phyloP scores from a whole-genome alignment of 2,329 filamentous ascomycete genomes.

The Neonectria ditissima region DNA sequence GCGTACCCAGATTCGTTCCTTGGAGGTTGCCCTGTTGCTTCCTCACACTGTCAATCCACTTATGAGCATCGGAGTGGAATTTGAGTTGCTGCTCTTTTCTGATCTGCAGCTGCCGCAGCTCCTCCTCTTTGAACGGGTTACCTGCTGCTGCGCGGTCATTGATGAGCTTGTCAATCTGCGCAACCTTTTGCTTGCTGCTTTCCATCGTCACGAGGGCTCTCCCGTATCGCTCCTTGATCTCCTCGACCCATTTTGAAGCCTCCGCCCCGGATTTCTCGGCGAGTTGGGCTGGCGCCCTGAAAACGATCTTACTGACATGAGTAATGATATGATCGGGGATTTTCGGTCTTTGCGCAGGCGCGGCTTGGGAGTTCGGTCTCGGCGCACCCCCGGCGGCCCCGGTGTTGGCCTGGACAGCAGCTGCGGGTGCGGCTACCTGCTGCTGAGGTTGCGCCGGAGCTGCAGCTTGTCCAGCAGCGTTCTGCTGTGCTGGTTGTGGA shows the following conservation, averaged over 20 bases:
- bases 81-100: constrained; percentile 60
- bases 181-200: constrained; percentile 54
- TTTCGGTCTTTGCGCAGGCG: constrained; percentile 46
- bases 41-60: constrained; percentile 61
- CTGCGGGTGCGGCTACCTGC: constrained; percentile 16
- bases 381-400: constrained; percentile 28
- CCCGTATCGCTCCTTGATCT: constrained; percentile 60
- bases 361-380: constrained; percentile 39
- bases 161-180: constrained; percentile 56
- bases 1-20: constrained; percentile 41
- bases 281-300: constrained; percentile 57
- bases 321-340: constrained; percentile 59
- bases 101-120: constrained; percentile 58
- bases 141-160: constrained; percentile 58
- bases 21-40: constrained; percentile 57
- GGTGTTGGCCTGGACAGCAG: constrained; percentile 26
- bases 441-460: constrained; percentile 41
- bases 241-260: constrained; percentile 62
- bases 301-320: constrained; percentile 62
- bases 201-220: constrained; percentile 65
- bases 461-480: constrained; percentile 32
- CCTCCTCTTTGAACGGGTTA: constrained; percentile 59
- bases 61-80: constrained; percentile 58
- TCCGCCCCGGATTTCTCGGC: constrained; percentile 56
- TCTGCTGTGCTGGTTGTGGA: constrained; percentile 37